A percentile compares a stretch with the other conserved stretches of the same genome.
These are phyloP conservation scores for Euphorbia corollata DNA, from an alignment of 441 rosid species.

Conservation along the genomic window DNA sequence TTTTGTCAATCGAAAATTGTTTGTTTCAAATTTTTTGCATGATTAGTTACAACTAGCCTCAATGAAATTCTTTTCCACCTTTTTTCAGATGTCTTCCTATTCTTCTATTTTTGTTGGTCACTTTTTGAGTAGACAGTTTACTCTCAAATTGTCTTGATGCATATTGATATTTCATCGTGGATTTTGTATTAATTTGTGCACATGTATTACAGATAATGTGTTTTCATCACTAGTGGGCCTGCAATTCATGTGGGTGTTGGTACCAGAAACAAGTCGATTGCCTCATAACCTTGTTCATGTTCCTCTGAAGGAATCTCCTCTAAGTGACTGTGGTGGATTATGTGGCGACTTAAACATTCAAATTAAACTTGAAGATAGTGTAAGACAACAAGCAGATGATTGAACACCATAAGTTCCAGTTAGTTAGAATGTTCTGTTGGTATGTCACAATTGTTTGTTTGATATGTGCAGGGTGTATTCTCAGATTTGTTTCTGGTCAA, in stretches of 20 bases:
- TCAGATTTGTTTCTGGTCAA: conserved; percentile 82
- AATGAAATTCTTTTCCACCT: not conserved
- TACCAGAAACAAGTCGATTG: conserved; percentile 49
- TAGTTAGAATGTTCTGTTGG: conserved; percentile 8
- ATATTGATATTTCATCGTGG: not conserved
- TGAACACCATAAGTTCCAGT: conserved; percentile 14
- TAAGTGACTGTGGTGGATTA: conserved; percentile 87
- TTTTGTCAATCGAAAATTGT: not conserved
- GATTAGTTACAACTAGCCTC: conserved; percentile 3
- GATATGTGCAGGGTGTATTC: conserved; percentile 66
- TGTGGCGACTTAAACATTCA: conserved; percentile 84
- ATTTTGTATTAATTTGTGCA: conserved; percentile 20
- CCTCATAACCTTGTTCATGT: conserved; percentile 82
- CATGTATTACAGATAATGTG: conserved; percentile 57
- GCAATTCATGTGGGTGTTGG: conserved; percentile 80
- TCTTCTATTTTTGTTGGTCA: not conserved
- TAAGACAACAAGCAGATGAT: conserved; percentile 30
- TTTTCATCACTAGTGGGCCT: conserved; percentile 92
- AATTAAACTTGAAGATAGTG: conserved; percentile 78
- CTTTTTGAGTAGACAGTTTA: conserved; percentile 7
- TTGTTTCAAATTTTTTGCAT: not conserved
- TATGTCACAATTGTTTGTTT: conserved; percentile 18
- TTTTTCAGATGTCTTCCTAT: not conserved
- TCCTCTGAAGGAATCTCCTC: conserved; percentile 88
- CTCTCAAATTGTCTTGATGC: not conserved